Percentiles rank a stretch among this genome's conserved stretches.
Conservation (phyloP, 495 filamentous ascomycete genomes). For the Penicillium samsonianum region DNA sequence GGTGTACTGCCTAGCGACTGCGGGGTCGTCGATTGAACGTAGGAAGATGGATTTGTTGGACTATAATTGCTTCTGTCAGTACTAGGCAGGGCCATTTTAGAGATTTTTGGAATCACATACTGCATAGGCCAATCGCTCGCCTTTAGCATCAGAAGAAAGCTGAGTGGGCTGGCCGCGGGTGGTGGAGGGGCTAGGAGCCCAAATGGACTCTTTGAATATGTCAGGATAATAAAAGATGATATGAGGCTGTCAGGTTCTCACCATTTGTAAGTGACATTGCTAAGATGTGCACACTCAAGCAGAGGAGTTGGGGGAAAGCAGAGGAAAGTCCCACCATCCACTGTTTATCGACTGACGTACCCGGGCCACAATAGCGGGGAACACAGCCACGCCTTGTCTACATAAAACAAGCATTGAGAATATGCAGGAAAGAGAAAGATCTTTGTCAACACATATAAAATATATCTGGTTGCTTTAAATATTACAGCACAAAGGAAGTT, state of each 20-base stretch:
- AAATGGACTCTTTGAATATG: constrained; percentile 59
- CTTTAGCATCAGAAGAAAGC: constrained; percentile 86
- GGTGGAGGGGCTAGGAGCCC: constrained; percentile 78
- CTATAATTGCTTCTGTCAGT: constrained; percentile 46
- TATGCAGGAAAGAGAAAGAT: neutral
- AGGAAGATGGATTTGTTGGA: constrained; percentile 96
- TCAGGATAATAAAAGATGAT: constrained; percentile 7
- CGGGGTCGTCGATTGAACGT: constrained; percentile 86
- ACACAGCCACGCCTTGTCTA: constrained; percentile 12
- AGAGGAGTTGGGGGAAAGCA: constrained; percentile 7
- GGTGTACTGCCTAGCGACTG: constrained; percentile 81
- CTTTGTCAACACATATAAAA: neutral
- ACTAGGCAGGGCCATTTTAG: neutral
- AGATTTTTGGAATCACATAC: constrained; percentile 51
- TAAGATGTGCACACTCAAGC: constrained; percentile 9
- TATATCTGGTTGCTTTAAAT: neutral
- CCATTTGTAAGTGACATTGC: constrained; percentile 51
- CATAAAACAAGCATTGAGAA: neutral
- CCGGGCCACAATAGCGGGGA: constrained; percentile 23
- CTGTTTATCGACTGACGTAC: constrained; percentile 38
- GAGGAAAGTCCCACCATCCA: neutral
- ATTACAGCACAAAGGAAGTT: neutral
- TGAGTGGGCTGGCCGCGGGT: constrained; percentile 86
- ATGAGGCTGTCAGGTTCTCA: constrained; percentile 12
- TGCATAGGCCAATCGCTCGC: constrained; percentile 90